Percentiles rank a stretch among this genome's conserved stretches.
These are phyloP conservation scores for Mayamaea pseudoterrestris DNA, from an alignment of 108 stramenopile genomes.

Conservation along the genomic window DNA sequence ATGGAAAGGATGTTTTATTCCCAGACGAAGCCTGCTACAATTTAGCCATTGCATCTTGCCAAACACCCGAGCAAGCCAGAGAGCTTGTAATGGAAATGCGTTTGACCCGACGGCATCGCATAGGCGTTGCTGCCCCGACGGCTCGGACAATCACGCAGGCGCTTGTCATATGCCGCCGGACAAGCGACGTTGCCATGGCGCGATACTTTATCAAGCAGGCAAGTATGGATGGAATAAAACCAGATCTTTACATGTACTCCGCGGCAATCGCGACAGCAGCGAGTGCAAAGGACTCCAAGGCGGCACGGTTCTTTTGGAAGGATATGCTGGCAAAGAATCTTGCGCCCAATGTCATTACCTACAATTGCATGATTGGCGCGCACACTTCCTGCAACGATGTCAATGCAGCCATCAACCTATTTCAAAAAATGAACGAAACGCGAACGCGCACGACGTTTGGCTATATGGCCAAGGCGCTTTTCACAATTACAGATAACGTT, in stretches of 20 bases:
- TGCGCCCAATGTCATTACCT: slow-evolving; percentile 26
- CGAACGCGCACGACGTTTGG: slow-evolving; percentile 24
- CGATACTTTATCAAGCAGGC: slow-evolving; percentile 28
- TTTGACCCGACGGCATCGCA: slow-evolving; percentile 46
- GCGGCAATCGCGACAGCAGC: slow-evolving; percentile 68
- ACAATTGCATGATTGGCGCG: slow-evolving; percentile 50
- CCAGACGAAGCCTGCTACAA: slow-evolving; percentile 42
- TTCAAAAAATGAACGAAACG: slow-evolving; percentile 21
- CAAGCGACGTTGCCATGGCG: slow-evolving; percentile 25
- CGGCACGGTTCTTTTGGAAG: slow-evolving; percentile 23
- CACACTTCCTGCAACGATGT: slow-evolving; percentile 22
- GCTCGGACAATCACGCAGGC: slow-evolving; percentile 46
- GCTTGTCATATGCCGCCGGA: slow-evolving; percentile 35
- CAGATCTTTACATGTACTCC: slow-evolving; percentile 57
- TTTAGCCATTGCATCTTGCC: slow-evolving; percentile 30
- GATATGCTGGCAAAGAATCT: slow-evolving; percentile 31
- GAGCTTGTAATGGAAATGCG: slow-evolving; percentile 38
- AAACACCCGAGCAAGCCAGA: slow-evolving; percentile 15
- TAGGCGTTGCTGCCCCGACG: slow-evolving; percentile 31
- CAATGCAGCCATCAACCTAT: slow-evolving; percentile 32
- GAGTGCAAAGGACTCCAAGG: slow-evolving; percentile 16
- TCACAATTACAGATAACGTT: background rate
- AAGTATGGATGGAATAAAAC: slow-evolving; percentile 24
- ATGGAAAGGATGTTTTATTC: background rate
- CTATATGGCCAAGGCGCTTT: background rate